These are phyloP conservation scores for Lactarius quietus DNA, from an alignment of 768 basidiomycete genomes.

Conservation along the genomic window DNA sequence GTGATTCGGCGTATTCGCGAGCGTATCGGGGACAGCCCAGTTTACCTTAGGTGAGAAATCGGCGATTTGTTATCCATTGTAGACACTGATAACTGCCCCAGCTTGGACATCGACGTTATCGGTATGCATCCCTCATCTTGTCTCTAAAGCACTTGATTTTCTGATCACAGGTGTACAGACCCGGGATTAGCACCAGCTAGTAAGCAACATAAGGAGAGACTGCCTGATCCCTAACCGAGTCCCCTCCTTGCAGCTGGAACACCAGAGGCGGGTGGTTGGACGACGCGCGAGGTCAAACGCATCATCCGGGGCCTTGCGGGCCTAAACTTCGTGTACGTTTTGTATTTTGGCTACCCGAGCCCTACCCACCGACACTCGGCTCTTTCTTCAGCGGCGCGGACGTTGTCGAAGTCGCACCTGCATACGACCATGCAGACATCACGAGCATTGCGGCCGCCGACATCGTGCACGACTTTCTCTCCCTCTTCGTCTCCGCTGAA, in stretches of 20 bases:
- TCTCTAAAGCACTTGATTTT: neutral
- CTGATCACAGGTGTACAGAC: conserved; percentile 41
- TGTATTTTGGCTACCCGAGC: neutral
- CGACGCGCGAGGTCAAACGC: conserved; percentile 74
- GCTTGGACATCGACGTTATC: conserved; percentile 80
- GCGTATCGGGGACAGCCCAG: conserved; percentile 69
- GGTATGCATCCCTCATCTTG: conserved; percentile 40
- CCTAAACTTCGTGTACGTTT: conserved; percentile 72
- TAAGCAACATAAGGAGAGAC: neutral
- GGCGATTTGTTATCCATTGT: no score
- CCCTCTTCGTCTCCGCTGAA: conserved; percentile 48
- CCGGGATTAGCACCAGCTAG: conserved; percentile 71
- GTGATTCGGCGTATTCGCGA: conserved; percentile 68
- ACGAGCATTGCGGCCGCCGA: conserved; percentile 68
- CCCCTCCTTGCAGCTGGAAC: conserved; percentile 56
- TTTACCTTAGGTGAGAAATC: conserved; percentile 64
- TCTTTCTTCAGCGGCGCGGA: conserved; percentile 54
- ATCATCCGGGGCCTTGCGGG: conserved; percentile 77
- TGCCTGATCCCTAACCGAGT: neutral
- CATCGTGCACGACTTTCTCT: conserved; percentile 64
- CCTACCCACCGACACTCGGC: neutral
- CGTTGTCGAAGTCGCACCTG: conserved; percentile 70
- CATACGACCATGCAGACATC: conserved; percentile 70
- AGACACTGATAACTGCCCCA: conserved; percentile 30
- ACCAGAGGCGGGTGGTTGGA: conserved; percentile 84